These are phyloP conservation scores for Beta macrorhiza DNA, from an alignment of 179 eudicot genomes.

Conservation along the genomic window DNA sequence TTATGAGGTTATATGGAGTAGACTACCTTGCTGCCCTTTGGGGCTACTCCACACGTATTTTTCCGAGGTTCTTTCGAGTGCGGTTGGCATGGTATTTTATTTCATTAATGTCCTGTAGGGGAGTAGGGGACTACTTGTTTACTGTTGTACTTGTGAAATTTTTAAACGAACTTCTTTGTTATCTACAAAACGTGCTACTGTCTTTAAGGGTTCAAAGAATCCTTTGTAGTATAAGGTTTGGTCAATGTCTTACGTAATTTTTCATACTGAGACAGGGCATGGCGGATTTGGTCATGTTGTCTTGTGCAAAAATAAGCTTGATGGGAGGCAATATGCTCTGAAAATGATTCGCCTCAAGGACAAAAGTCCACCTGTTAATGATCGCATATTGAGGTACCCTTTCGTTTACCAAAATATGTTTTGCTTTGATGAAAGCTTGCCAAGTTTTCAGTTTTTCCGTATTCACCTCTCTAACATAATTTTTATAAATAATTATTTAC, in stretches of 20 bases:
- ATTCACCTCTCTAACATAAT: not conserved
- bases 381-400: slow-evolving; percentile 77
- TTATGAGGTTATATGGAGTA: no score
- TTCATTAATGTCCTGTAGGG: no score
- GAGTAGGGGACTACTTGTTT: not conserved
- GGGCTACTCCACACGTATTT: no score
- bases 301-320: slow-evolving; percentile 91
- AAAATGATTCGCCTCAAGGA: slow-evolving; percentile 95
- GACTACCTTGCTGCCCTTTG: no score
- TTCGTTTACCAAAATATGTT: not conserved
- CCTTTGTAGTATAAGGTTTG: not conserved
- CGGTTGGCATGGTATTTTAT: no score
- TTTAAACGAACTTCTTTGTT: no score
- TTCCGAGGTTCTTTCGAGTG: no score
- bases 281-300: slow-evolving; percentile 98
- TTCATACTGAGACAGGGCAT: slow-evolving; percentile 55
- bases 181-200: not conserved
- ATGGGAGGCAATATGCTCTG: slow-evolving; percentile 95
- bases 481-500: not conserved
- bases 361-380: slow-evolving; percentile 74
- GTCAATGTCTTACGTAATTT: slow-evolving; percentile 20
- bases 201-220: not conserved
- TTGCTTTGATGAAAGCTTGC: slow-evolving; percentile 4
- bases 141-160: not conserved
- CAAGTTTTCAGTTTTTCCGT: not conserved